A percentile compares a stretch with the other conserved stretches of the same genome.
Conservation (phyloP, 495 filamentous ascomycete species). For the Aspergillus mulundensis region DNA sequence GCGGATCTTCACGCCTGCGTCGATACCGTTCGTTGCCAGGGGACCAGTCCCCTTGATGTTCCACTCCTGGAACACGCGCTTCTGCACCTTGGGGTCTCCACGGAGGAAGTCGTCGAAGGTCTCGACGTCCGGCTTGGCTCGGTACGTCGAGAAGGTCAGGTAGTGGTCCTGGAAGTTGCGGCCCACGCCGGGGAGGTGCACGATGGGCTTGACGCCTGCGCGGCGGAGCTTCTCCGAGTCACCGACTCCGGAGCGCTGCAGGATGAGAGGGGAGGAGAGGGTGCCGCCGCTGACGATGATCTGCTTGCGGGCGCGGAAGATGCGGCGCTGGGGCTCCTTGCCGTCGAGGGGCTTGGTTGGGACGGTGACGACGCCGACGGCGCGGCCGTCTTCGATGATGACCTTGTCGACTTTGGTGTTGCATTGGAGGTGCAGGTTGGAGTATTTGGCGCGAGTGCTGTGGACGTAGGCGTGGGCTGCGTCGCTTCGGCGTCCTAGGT, state of each 20-base stretch:
- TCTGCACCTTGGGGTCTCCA: conserved; percentile 66
- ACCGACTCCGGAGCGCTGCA: conserved; percentile 68
- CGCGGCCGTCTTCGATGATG: conserved; percentile 66
- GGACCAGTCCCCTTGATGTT: conserved; percentile 75
- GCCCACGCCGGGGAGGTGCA: conserved; percentile 78
- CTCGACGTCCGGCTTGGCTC: conserved; percentile 74
- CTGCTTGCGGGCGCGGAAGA: conserved; percentile 70
- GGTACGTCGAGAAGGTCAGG: conserved; percentile 69
- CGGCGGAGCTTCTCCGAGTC: conserved; percentile 70
- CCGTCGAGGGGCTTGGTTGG: conserved; percentile 52
- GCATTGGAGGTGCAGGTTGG: conserved; percentile 69
- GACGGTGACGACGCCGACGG: conserved; percentile 57
- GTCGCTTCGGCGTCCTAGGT: conserved; percentile 50
- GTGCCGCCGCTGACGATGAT: conserved; percentile 77
- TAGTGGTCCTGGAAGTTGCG: conserved; percentile 86
- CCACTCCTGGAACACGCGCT: conserved; percentile 70
- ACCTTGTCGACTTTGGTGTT: conserved; percentile 83
- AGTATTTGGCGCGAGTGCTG: conserved; percentile 59
- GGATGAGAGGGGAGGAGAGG: conserved; percentile 72
- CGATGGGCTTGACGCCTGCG: conserved; percentile 65
- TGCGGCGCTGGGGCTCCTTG: conserved; percentile 43
- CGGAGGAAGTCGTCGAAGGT: conserved; percentile 78
- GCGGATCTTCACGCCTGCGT: conserved; percentile 76
- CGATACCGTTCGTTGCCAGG: conserved; percentile 79
- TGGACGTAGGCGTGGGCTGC: conserved; percentile 75